These are phyloP conservation scores for Haplosporangium sp. DNA, from an alignment of 371 early-diverging fungal species.

Conservation along the genomic window DNA sequence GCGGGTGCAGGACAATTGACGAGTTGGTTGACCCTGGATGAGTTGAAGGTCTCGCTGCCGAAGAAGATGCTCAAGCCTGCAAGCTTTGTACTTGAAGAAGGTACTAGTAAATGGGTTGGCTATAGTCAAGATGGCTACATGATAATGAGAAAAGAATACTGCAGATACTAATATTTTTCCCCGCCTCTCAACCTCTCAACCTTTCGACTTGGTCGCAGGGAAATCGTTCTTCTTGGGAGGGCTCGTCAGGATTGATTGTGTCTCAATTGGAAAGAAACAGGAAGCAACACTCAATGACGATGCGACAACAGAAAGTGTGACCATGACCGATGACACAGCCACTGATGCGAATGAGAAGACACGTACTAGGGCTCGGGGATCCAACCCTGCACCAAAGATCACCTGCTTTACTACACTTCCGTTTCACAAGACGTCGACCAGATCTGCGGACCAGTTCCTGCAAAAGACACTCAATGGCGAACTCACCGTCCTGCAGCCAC, in stretches of 20 bases:
- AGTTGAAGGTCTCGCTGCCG: slow-evolving; percentile 42
- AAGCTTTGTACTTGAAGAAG: slow-evolving; percentile 51
- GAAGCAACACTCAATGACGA: not conserved
- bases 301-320: no score
- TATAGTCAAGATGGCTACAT: no score
- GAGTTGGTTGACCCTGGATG: slow-evolving; percentile 42
- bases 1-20: slow-evolving; percentile 20
- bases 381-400: slow-evolving; percentile 40
- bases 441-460: slow-evolving; percentile 28
- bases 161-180: not conserved
- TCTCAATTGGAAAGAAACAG: slow-evolving; percentile 30
- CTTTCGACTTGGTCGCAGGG: slow-evolving; percentile 12
- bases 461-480: slow-evolving; percentile 20
- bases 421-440: slow-evolving; percentile 45
- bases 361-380: slow-evolving; percentile 16
- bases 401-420: slow-evolving; percentile 46
- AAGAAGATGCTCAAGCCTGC: slow-evolving; percentile 45
- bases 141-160: not conserved
- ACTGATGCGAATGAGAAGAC: not conserved
- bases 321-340: not conserved
- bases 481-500: slow-evolving; percentile 44
- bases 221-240: slow-evolving; percentile 55
- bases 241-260: slow-evolving; percentile 50
- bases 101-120: slow-evolving; percentile 6
- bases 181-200: no score